Percentiles rank a stretch among this genome's conserved stretches.
These are phyloP conservation scores for Coemansia sp. DNA, from an alignment of 192 early-diverging fungal genomes.

Conservation along the genomic window DNA sequence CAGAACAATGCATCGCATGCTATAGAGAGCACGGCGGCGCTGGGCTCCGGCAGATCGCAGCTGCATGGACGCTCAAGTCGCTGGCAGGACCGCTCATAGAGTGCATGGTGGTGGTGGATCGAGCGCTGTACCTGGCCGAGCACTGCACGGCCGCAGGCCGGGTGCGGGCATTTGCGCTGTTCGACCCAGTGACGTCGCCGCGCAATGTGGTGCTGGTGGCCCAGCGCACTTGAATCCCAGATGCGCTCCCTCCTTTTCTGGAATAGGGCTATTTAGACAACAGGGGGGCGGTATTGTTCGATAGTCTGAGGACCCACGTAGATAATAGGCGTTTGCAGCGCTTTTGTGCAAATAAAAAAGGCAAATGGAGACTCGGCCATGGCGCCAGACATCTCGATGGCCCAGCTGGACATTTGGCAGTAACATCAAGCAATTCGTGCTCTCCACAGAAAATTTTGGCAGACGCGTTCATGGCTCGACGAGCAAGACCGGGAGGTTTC, in stretches of 20 bases:
- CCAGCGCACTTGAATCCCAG: slow-evolving; percentile 19
- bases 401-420: background rate
- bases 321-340: background rate
- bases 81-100: slow-evolving; percentile 75
- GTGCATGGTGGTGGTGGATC: slow-evolving; percentile 75
- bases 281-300: slow-evolving; percentile 2
- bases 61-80: slow-evolving; percentile 79
- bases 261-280: slow-evolving; percentile 3
- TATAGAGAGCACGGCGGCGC: slow-evolving; percentile 29
- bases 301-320: background rate
- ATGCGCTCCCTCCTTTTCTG: slow-evolving; percentile 6
- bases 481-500: background rate
- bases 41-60: slow-evolving; percentile 63
- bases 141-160: slow-evolving; percentile 26
- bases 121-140: slow-evolving; percentile 65
- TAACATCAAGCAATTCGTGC: background rate
- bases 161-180: slow-evolving; percentile 43
- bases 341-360: slow-evolving; percentile 1
- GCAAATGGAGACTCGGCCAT: background rate
- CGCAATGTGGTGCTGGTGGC: slow-evolving; percentile 46
- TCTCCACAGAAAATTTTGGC: background rate
- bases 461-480: background rate
- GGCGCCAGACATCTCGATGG: background rate
- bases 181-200: slow-evolving; percentile 46
- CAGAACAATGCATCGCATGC: slow-evolving; percentile 34